Conservation (phyloP, 345 rosid genomes). For the Raphanus raphanistrum region DNA sequence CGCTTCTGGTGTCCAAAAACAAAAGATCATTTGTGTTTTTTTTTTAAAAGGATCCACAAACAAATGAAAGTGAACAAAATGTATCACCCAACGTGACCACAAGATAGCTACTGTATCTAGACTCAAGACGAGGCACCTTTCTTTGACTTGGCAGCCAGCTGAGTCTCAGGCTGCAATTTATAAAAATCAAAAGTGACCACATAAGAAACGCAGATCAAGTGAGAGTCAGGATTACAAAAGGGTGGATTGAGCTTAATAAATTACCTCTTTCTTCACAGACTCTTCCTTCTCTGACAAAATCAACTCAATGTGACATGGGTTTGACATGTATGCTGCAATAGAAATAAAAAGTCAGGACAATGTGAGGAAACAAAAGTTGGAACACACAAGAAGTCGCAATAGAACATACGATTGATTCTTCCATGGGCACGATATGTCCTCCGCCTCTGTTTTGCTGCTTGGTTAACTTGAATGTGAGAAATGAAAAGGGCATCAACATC, state of each 20-base stretch:
- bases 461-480: slow-evolving; percentile 80
- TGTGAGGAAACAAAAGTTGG: background rate
- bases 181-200: background rate
- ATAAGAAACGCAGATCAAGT: background rate
- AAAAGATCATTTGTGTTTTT: too few species aligned
- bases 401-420: slow-evolving; percentile 67
- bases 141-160: slow-evolving; percentile 75
- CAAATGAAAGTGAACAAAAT: slow-evolving; percentile 3
- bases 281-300: slow-evolving; percentile 70
- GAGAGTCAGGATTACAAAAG: background rate
- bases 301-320: slow-evolving; percentile 74
- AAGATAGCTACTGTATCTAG: background rate
- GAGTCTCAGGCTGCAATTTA: slow-evolving; percentile 75
- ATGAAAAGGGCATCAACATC: slow-evolving; percentile 65
- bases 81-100: background rate
- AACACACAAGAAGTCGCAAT: background rate
- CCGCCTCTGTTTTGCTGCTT: slow-evolving; percentile 75
- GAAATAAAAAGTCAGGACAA: background rate
- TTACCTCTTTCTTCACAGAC: slow-evolving; percentile 65
- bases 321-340: slow-evolving; percentile 69
- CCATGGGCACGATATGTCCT: slow-evolving; percentile 78
- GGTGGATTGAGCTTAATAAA: background rate
- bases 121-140: slow-evolving; percentile 38
- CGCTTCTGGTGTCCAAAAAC: background rate
- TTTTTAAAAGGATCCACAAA: too few species aligned